A percentile compares a stretch with the other conserved stretches of the same genome.
Evolutionary conservation across 805 yeast species (phyloP).

Genomic region (Metschnikowia baotianmanensis): DNA sequence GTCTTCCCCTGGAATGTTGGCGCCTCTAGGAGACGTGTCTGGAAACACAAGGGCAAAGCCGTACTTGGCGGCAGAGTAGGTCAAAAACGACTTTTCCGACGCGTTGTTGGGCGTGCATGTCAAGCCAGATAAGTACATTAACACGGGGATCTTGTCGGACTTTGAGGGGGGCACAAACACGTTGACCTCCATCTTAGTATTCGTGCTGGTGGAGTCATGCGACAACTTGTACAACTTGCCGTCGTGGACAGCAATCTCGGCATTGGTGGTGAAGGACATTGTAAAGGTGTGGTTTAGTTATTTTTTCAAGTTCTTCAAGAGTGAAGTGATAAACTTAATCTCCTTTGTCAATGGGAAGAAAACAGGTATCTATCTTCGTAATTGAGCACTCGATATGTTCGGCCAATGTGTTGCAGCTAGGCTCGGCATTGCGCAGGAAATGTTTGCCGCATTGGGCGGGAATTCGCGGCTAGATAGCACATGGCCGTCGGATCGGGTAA

Average conservation of each 20-base stretch:
- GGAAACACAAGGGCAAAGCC: conserved; percentile 92
- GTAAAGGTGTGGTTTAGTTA: too few relatives aligned
- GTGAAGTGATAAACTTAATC: too few relatives aligned
- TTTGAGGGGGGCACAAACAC: conserved; percentile 65
- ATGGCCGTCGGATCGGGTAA: too few relatives aligned
- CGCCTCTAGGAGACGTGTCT: conserved; percentile 95
- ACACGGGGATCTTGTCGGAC: conserved; percentile 56
- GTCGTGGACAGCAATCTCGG: conserved; percentile 61
- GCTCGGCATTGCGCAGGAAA: too few relatives aligned
- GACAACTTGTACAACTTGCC: conserved; percentile 75
- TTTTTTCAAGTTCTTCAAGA: too few relatives aligned
- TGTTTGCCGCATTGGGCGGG: too few relatives aligned
- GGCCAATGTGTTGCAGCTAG: too few relatives aligned
- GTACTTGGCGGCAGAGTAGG: conserved; percentile 71
- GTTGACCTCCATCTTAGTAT: conserved; percentile 79
- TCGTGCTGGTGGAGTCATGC: conserved; percentile 65
- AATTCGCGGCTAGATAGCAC: too few relatives aligned
- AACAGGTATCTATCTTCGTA: too few relatives aligned
- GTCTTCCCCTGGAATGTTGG: conserved; percentile 71
- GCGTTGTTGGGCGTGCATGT: conserved; percentile 95
- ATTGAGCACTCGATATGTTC: too few relatives aligned
- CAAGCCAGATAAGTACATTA: conserved; percentile 81
- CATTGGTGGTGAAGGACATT: conserved; percentile 51
- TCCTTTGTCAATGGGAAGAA: too few relatives aligned
- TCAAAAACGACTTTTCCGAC: conserved; percentile 88